Base-by-base conservation (phyloP, 441 rosid genomes). In the Pelargonium cotyledonis region DNA sequence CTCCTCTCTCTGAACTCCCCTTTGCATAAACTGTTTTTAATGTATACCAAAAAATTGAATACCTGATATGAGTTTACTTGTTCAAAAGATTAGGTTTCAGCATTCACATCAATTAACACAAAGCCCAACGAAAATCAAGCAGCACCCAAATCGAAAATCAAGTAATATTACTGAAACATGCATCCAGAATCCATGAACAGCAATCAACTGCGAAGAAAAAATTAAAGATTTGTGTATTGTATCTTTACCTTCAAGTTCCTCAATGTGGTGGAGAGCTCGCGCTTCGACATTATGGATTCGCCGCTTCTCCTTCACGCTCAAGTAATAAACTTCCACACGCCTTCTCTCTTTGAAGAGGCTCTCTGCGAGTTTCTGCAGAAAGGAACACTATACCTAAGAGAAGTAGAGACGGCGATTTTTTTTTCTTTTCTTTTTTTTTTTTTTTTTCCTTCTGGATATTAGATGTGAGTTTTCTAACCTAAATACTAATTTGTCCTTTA, bases 251-350 rank as follows among this genome's bases (percentile, higher is more conserved):
- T 95, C 75, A 95, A 82, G 80, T 85, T 90, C 86, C 72, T 88
- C 79, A 95, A 80, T 64, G 97, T 95, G 74, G 79, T 84, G 69
- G 97, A 91, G 21, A 95, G 84, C 85, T 90, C 97, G 46, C 95
- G 87, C 76, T 88, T 92, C 66, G 92, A 89, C 98, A 90, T 95
- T 70, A 65, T 40, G 57, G 68, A 38, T 63, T 15, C 53, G 11
- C 15, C 6, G 16, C 57, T 55, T 55, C 61, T 55, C 61, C 61
- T 55, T 21, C 10, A 55, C 16, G 7, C 61, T 16, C 61, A 55
- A 18, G 15, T 55, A 18, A 53, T 14, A 53, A 5, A 15, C 1
- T n/a, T 53, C 21, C 1, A n/a, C 60, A 12, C 18, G 0, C 8
- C 0, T 21, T 7, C 10, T 6, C 46, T 41, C 21, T 18, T 16